Conservation (phyloP, 2,329 filamentous ascomycete genomes). For the Fusarium fujikuroi region DNA sequence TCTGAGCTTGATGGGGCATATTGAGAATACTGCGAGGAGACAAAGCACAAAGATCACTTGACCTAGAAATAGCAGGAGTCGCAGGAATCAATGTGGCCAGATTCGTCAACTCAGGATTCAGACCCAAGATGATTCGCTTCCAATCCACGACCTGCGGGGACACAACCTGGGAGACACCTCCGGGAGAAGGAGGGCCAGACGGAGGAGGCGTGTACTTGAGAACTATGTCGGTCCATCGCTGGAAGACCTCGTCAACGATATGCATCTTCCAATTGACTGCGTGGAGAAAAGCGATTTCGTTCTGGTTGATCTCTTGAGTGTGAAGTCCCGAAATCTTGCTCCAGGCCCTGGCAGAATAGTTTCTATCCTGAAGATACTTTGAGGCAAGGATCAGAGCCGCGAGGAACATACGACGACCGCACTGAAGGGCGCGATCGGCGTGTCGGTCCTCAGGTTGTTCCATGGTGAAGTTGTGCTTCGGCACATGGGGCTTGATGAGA, state of each 20-base stretch:
- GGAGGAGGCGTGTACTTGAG: constrained; percentile 83
- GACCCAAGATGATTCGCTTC: constrained; percentile 66
- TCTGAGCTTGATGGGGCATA: constrained; percentile 52
- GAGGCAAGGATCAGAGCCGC: constrained; percentile 94
- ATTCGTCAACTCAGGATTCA: constrained; percentile 69
- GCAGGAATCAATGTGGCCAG: constrained; percentile 61
- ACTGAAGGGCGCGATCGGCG: constrained; percentile 84
- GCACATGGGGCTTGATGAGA: constrained; percentile 90
- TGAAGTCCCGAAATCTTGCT: constrained; percentile 98
- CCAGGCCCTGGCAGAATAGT: constrained; percentile 97
- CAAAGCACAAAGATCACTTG: constrained; percentile 51
- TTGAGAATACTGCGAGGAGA: constrained; percentile 59
- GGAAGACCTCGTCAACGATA: constrained; percentile 87
- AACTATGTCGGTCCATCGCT: constrained; percentile 93
- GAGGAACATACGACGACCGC: constrained; percentile 96
- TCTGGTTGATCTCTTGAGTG: constrained; percentile 93
- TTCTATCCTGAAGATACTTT: constrained; percentile 97
- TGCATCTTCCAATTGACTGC: constrained; percentile 96
- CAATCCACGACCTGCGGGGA: constrained; percentile 64
- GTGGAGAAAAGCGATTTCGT: constrained; percentile 90
- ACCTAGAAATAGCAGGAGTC: constrained; percentile 44
- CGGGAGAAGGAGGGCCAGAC: constrained; percentile 63
- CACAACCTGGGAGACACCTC: constrained; percentile 54
- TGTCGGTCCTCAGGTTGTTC: constrained; percentile 81
- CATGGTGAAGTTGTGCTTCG: constrained; percentile 84